phyloP scores from a whole-genome alignment of 2,329 filamentous ascomycete species.

The Allantophomopsis cytisporea region DNA sequence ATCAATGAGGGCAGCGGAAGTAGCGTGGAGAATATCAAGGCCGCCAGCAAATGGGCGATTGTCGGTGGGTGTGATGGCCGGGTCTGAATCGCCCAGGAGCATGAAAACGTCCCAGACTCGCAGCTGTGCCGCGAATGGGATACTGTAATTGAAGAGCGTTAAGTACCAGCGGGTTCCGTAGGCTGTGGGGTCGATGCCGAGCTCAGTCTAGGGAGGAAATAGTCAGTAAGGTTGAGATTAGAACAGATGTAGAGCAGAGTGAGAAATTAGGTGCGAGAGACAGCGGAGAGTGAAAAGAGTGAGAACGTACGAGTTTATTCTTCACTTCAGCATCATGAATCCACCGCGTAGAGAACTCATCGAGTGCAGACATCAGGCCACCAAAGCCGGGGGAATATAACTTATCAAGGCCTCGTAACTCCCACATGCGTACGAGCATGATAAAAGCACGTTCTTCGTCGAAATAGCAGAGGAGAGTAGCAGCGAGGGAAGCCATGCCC shows the following conservation, averaged over 20 bases:
- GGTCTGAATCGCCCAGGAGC: constrained; percentile 68
- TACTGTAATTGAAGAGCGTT: constrained; percentile 92
- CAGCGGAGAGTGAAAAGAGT: not conserved
- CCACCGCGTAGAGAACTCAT: constrained; percentile 79
- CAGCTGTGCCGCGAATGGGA: constrained; percentile 87
- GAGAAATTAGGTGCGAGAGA: too few relatives aligned
- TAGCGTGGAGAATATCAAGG: constrained; percentile 80
- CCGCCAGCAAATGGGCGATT: constrained; percentile 41
- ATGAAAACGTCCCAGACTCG: constrained; percentile 98
- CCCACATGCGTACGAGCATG: constrained; percentile 93
- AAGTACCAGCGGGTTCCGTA: constrained; percentile 97
- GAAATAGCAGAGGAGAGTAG: constrained; percentile 90
- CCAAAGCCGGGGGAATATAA: constrained; percentile 77
- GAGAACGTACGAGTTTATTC: constrained; percentile 55
- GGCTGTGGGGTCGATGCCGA: constrained; percentile 75
- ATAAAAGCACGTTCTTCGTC: constrained; percentile 91
- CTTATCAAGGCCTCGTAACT: constrained; percentile 70
- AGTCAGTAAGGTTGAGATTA: too few relatives aligned
- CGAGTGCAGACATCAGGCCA: constrained; percentile 73
- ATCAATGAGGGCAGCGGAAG: constrained; percentile 79
- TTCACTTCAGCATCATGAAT: constrained; percentile 66
- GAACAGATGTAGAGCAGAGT: too few relatives aligned
- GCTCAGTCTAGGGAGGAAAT: constrained; percentile 40
- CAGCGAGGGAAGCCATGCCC: constrained; percentile 89
- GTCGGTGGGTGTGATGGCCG: constrained; percentile 15